Conservation (phyloP, 495 filamentous ascomycete species). For the Saxophila tyrrhenica region DNA sequence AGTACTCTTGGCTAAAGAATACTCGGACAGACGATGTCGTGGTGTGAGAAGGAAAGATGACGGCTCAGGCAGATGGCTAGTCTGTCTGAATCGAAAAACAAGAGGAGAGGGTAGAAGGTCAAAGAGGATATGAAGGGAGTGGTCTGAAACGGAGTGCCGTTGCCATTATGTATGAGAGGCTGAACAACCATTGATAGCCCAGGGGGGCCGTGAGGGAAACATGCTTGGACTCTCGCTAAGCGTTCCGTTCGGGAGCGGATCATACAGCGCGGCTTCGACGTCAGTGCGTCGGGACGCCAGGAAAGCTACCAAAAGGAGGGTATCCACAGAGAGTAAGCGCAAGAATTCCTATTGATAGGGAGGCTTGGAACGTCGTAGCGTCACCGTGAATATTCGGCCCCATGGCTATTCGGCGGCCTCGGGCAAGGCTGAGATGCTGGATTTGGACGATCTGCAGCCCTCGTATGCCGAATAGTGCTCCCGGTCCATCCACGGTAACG, state of each 20-base stretch:
- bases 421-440: too few relatives aligned
- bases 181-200: not conserved
- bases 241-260: not conserved
- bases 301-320: not conserved
- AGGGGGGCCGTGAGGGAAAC: not conserved
- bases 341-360: not conserved
- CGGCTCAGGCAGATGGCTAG: slow-evolving; percentile 19
- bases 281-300: not conserved
- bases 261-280: not conserved
- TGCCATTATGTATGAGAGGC: slow-evolving; percentile 1
- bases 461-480: not conserved
- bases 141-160: not conserved
- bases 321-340: not conserved
- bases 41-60: slow-evolving; percentile 2
- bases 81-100: too few relatives aligned
- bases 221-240: not conserved
- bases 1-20: slow-evolving; percentile 9
- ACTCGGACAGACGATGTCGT: not conserved
- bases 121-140: slow-evolving; percentile 1
- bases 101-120: not conserved
- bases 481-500: not conserved
- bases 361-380: too few relatives aligned
- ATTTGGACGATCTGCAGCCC: too few relatives aligned
- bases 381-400: not conserved
- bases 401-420: too few relatives aligned